Evolutionary conservation across 176 grass and related monocot species (phyloP), one percentile per base, ranked within the genome.

Genomic region (Aegilops bicornis): DNA sequence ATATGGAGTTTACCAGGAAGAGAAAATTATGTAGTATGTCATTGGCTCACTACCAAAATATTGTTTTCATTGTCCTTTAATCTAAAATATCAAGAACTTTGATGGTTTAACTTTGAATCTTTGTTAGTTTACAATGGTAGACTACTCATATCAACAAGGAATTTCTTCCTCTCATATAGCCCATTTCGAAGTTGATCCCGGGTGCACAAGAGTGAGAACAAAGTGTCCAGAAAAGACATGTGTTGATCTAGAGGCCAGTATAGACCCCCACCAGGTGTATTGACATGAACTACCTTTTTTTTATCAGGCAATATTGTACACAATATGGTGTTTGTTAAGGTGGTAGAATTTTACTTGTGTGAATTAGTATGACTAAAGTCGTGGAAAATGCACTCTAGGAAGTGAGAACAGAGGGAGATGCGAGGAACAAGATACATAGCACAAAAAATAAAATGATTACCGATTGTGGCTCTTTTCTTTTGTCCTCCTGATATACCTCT

Each of bases 401-500:
- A 78, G n/a, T 35, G 33, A 1, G 25, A 19, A 52, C 2, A 24
- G 0, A 6, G 30, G 8, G 13, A 24, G 64, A 61, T 15, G n/a
- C 16, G 19, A 42, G 35, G 32, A 69, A n/a, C 9, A 39, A 42
- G 13, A 39, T 69, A 16, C 5, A 14, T 24, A 23, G 19, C 15
- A 48, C 33, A 52, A n/a, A 33, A 19, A 76, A 3, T 19, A 25
- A 12, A 31, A 60, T 45, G 29, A 39, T 61, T 84, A 90, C 91
- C 91, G 23, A 87, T 93, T 36, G 91, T 91, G 8, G 76, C 66
- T 66, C 88, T 79, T 64, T 90, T 93, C 64, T 69, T 93, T 63
- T 93, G 71, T 20, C 91, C 88, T 22, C 91, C 91, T 32, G 88
- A 93, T 35, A 93, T 83, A 0, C 88, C 86, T 62, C 91, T 90